These are phyloP conservation scores for Brassica nigra DNA, from an alignment of 345 rosid species.

Conservation along the genomic window DNA sequence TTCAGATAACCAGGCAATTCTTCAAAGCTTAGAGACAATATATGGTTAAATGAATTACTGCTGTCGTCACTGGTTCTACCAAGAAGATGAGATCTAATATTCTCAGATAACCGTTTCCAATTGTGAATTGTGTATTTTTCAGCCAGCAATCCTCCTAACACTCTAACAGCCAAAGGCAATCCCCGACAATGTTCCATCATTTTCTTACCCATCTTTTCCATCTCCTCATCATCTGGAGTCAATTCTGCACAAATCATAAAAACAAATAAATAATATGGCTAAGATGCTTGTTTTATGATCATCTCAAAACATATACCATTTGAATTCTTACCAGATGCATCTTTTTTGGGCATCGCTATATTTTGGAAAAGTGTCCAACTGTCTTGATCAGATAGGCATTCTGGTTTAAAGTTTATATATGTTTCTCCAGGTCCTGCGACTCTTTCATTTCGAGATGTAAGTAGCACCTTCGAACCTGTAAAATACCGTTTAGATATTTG, in stretches of 20 bases:
- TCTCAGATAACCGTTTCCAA: neutral
- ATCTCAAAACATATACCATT: neutral
- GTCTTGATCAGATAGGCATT: neutral
- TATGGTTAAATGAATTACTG: neutral
- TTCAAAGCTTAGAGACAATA: neutral
- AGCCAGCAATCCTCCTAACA: neutral
- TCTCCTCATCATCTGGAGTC: neutral
- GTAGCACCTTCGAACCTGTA: constrained; percentile 44
- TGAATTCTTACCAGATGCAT: constrained; percentile 41
- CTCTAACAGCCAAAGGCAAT: neutral
- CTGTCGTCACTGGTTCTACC: neutral
- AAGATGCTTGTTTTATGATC: neutral
- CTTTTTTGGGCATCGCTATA: neutral
- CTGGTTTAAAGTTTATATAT: neutral
- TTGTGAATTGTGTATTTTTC: neutral
- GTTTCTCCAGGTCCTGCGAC: constrained; percentile 12
- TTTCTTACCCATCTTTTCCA: neutral
- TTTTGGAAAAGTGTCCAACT: neutral
- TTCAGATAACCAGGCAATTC: neutral
- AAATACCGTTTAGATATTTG: no score
- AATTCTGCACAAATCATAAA: neutral
- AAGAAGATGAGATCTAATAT: neutral
- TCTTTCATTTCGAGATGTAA: constrained; percentile 46
- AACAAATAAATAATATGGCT: neutral
- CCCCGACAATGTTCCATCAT: neutral